phyloP scores from a whole-genome alignment of 2,329 filamentous ascomycete species.

The Arachnopeziza araneosa region DNA sequence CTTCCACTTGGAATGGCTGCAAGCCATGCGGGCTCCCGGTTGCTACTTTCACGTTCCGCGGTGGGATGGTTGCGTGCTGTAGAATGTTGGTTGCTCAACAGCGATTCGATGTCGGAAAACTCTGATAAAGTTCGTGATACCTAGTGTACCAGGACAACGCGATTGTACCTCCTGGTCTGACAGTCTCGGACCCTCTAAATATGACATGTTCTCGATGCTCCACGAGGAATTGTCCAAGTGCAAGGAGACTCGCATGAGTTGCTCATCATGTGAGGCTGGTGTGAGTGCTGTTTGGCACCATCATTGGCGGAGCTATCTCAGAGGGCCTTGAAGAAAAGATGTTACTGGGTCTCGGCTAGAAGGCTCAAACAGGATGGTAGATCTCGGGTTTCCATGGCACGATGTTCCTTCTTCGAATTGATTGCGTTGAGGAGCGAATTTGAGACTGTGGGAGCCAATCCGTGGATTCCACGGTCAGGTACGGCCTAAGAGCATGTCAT shows the following conservation, averaged over 20 bases:
- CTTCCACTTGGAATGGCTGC: neutral
- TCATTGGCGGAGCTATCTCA: constrained; percentile 10
- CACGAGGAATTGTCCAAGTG: neutral
- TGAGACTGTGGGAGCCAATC: constrained; percentile 20
- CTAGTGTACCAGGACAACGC: neutral
- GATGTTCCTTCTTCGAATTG: neutral
- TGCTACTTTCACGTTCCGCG: constrained; percentile 8
- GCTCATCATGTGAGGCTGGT: constrained; percentile 29
- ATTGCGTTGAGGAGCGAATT: neutral
- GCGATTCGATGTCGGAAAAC: constrained; percentile 18
- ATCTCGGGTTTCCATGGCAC: neutral
- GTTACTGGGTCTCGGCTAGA: neutral
- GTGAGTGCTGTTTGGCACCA: constrained; percentile 22
- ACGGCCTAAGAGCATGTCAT: constrained; percentile 14
- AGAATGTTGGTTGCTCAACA: neutral
- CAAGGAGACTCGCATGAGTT: constrained; percentile 26
- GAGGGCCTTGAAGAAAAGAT: neutral
- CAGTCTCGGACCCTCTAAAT: neutral
- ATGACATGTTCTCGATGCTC: constrained; percentile 3
- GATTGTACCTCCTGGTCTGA: constrained; percentile 6
- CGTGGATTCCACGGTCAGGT: constrained; percentile 12
- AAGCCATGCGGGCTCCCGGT: constrained; percentile 10
- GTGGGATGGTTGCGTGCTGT: constrained; percentile 6
- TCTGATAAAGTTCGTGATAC: constrained; percentile 14
- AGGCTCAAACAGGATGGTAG: neutral